These are phyloP conservation scores for Viola odorata DNA, from an alignment of 345 rosid species.

Conservation along the genomic window DNA sequence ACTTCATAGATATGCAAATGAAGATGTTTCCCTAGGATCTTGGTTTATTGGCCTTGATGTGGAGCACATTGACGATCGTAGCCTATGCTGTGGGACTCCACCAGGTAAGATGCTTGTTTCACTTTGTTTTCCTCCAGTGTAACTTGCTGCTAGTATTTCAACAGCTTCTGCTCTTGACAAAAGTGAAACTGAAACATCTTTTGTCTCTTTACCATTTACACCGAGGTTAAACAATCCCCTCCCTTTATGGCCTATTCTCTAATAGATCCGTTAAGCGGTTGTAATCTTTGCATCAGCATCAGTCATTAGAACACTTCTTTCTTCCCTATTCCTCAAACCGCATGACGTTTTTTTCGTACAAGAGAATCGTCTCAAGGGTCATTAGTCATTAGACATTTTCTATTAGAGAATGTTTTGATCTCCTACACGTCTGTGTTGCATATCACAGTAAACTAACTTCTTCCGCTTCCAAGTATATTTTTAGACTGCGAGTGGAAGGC, in stretches of 20 bases:
- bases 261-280: conserved; percentile 1
- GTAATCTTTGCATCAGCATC: neutral
- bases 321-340: too few species aligned
- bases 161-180: neutral
- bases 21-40: conserved; percentile 89
- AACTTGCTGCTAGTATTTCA: neutral
- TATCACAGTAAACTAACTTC: neutral
- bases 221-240: neutral
- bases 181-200: neutral
- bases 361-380: neutral
- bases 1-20: conserved; percentile 88
- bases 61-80: conserved; percentile 84
- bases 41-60: conserved; percentile 99
- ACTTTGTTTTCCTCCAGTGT: neutral
- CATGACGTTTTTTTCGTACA: neutral
- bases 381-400: neutral
- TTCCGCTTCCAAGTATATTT: neutral
- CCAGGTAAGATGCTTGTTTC: conserved; percentile 46
- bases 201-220: neutral
- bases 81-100: conserved; percentile 90
- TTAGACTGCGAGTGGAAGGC: conserved; percentile 34
- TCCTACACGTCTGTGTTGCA: neutral
- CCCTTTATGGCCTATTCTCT: neutral
- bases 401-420: neutral
- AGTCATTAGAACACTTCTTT: too few species aligned